These are phyloP conservation scores for Beta corolliflora DNA, from an alignment of 179 eudicot species.

Conservation along the genomic window DNA sequence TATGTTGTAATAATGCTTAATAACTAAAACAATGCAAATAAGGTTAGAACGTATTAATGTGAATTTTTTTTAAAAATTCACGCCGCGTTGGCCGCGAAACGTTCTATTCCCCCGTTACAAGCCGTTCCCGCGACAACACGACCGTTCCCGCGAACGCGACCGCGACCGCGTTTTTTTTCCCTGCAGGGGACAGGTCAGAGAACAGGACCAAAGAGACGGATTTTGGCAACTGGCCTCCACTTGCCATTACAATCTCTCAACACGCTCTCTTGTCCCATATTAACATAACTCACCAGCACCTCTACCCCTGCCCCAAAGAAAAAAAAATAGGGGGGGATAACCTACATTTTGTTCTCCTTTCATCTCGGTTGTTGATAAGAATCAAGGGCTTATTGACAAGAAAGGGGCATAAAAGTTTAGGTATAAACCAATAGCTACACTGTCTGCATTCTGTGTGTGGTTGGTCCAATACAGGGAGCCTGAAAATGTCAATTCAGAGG, in stretches of 20 bases:
- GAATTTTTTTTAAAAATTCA: too few relatives aligned
- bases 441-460: not conserved
- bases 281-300: not conserved
- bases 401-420: not conserved
- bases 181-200: not conserved
- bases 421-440: not conserved
- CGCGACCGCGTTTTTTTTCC: too few relatives aligned
- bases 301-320: not conserved
- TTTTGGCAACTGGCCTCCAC: not conserved
- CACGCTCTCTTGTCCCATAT: not conserved
- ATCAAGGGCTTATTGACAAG: not conserved
- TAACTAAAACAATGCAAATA: too few relatives aligned
- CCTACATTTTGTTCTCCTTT: not conserved
- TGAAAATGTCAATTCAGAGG: not conserved
- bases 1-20: too few relatives aligned
- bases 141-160: too few relatives aligned
- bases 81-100: too few relatives aligned
- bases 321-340: not conserved
- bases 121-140: too few relatives aligned
- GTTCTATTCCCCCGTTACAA: too few relatives aligned
- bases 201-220: not conserved
- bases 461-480: not conserved
- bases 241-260: not conserved
- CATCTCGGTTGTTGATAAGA: not conserved
- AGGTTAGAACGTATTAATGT: too few relatives aligned